Conservation (phyloP, 176 grass and related monocot species). For the Phyllostachys edulis region DNA sequence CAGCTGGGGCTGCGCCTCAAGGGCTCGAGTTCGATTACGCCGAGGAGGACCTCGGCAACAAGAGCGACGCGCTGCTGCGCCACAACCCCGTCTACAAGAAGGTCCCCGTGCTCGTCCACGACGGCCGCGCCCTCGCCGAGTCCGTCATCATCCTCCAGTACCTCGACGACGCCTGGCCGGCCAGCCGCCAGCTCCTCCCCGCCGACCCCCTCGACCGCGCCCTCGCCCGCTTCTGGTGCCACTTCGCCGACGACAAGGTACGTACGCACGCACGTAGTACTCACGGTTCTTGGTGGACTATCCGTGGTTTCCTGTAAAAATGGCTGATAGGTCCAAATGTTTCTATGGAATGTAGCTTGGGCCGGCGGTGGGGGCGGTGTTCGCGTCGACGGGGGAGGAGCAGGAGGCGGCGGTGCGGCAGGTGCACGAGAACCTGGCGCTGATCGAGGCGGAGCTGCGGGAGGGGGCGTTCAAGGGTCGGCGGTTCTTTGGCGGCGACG, state of each 20-base stretch:
- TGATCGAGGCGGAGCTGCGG: conserved; percentile 70
- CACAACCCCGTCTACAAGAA: conserved; percentile 81
- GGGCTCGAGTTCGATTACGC: conserved; percentile 63
- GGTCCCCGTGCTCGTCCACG: conserved; percentile 79
- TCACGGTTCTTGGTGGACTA: background rate
- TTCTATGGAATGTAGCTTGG: conserved; percentile 45
- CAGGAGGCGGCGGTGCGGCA: conserved; percentile 66
- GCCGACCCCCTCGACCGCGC: conserved; percentile 55
- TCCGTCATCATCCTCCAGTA: conserved; percentile 80
- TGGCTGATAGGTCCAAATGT: background rate
- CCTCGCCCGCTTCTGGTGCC: conserved; percentile 72
- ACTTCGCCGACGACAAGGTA: conserved; percentile 90
- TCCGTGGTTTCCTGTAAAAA: background rate
- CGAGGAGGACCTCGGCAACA: conserved; percentile 75
- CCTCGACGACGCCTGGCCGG: conserved; percentile 61
- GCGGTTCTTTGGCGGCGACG: conserved; percentile 79
- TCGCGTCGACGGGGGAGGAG: conserved; percentile 61
- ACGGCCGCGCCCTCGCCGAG: conserved; percentile 60
- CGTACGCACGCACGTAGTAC: background rate
- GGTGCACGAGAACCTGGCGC: conserved; percentile 69
- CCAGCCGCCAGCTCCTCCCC: conserved; percentile 45
- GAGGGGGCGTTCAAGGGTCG: conserved; percentile 67
- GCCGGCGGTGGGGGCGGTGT: conserved; percentile 74
- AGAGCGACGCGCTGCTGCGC: conserved; percentile 60
- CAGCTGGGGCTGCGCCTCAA: conserved; percentile 82